A percentile compares a stretch with the other conserved stretches of the same genome.
Conservation (phyloP, 192 early-diverging fungal species). For the Cetraspora pellucida region DNA sequence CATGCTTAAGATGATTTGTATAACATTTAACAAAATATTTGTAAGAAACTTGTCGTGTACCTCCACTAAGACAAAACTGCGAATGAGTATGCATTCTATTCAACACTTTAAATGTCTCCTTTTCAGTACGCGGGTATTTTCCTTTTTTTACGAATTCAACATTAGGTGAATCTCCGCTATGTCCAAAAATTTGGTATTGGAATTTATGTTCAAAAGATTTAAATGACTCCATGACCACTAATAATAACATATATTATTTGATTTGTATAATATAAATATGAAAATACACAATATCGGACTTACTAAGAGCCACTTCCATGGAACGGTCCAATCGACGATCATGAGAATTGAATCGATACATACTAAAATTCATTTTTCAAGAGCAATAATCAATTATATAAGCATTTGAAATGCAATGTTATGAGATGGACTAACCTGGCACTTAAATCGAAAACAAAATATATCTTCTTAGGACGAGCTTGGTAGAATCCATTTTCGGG, state of each 20-base stretch:
- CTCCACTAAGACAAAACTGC: slow-evolving; percentile 77
- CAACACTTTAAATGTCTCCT: slow-evolving; percentile 70
- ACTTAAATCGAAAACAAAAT: slow-evolving; percentile 79
- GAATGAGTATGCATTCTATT: slow-evolving; percentile 75
- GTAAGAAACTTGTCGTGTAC: slow-evolving; percentile 17
- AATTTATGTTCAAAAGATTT: slow-evolving; percentile 79
- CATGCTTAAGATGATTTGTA: neutral
- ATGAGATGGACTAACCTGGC: slow-evolving; percentile 51
- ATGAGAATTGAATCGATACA: slow-evolving; percentile 67
- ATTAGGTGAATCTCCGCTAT: slow-evolving; percentile 76
- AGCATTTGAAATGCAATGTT: neutral
- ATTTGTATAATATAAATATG: neutral
- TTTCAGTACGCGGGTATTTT: slow-evolving; percentile 80
- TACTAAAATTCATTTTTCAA: slow-evolving; percentile 37
- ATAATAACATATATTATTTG: too few species aligned
- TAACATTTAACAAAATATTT: neutral
- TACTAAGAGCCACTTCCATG: slow-evolving; percentile 62
- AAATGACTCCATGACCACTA: slow-evolving; percentile 77
- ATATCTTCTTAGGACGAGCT: slow-evolving; percentile 74
- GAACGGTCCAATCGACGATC: slow-evolving; percentile 63
- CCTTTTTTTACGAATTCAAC: slow-evolving; percentile 69
- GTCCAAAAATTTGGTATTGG: slow-evolving; percentile 73
- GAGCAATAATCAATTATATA: too few species aligned
- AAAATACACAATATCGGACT: slow-evolving; percentile 10
- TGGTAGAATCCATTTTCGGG: slow-evolving; percentile 68